phyloP scores from a whole-genome alignment of 192 early-diverging fungal genomes.

The Coemansia javaensis region DNA sequence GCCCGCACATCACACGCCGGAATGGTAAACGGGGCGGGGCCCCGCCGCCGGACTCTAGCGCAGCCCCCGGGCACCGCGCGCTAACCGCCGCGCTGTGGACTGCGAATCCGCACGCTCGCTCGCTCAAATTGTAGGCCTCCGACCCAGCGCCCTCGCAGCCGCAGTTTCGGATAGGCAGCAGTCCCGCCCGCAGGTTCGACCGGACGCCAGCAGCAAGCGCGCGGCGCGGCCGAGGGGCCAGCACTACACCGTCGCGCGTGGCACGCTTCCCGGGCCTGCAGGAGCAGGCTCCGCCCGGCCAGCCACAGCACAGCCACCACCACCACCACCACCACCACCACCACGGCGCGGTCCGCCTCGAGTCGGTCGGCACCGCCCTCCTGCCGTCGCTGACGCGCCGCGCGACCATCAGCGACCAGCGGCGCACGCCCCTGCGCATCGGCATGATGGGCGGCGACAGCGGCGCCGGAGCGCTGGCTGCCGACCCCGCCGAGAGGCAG shows the following conservation, averaged over 20 bases:
- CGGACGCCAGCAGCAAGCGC: slow-evolving; percentile 19
- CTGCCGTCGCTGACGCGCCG: slow-evolving; percentile 39
- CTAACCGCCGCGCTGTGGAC: too few species aligned
- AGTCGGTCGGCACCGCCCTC: slow-evolving; percentile 46
- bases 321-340: neutral
- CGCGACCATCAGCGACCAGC: slow-evolving; percentile 41
- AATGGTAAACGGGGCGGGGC: too few species aligned
- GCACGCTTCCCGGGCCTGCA: slow-evolving; percentile 21
- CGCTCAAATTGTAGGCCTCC: too few species aligned
- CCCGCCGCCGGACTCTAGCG: too few species aligned
- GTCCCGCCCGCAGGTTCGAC: slow-evolving; percentile 32
- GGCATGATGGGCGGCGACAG: slow-evolving; percentile 12
- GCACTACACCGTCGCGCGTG: slow-evolving; percentile 9
- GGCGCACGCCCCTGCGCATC: slow-evolving; percentile 28
- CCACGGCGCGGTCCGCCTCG: slow-evolving; percentile 9
- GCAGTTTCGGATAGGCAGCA: slow-evolving; percentile 3
- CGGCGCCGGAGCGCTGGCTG: too few species aligned
- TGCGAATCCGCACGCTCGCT: too few species aligned
- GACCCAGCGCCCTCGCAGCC: neutral
- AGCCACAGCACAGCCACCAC: neutral
- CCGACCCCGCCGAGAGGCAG: neutral
- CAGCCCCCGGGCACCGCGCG: too few species aligned
- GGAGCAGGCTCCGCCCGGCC: slow-evolving; percentile 3
- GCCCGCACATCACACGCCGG: too few species aligned
- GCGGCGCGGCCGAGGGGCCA: slow-evolving; percentile 6